Evolutionary conservation across 2,329 filamentous ascomycete species (phyloP), one percentile per base, ranked within the genome.

Genomic region (Triangularia setosa): DNA sequence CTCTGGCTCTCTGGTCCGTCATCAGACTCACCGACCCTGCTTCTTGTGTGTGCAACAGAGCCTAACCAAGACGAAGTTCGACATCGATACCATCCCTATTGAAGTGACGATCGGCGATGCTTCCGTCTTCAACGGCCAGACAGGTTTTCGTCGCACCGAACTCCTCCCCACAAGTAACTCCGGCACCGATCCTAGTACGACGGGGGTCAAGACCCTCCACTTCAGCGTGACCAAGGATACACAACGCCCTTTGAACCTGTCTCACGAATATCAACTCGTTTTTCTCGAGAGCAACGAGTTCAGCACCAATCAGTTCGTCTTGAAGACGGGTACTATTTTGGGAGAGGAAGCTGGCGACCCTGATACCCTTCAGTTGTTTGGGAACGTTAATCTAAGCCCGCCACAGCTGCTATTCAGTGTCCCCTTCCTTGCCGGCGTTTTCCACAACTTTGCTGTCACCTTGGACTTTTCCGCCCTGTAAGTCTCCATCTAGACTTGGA

Each of bases 401-500:
- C 78, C 80, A n/a, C 73, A 76, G 60, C 72, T 80, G 28, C 74
- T 88, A 5, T 87, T 82, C 72, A 78, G 76, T 25, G 79, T 80
- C 0, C 77, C 79, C 2, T 87, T 87, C 61, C 76, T 79, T n/a
- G 71, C 75, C 33, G 78, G 73, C 14, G 75, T 79, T 21, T 87
- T 85, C 79, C 83, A 88, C 72, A 89, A 89, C 77, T 88, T 88
- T 77, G 86, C 80, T 8, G 62, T 87, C 30, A 83, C 79, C 23
- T 75, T 87, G 14, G 81, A 89, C 73, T 89, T 85, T 73, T 75
- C 77, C 58, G 76, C 80, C 62, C 82, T 84, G 83, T 86, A 74
- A 56, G 81, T 75, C 30, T 33, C 30, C 8, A 9, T 33, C 30
- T 33, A 7, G 16, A 40, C 59, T 4, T 16, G 25, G 16, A 12